These are phyloP conservation scores for Scopulariopsis brevicaulis DNA, from an alignment of 2,329 filamentous ascomycete genomes.

Conservation along the genomic window DNA sequence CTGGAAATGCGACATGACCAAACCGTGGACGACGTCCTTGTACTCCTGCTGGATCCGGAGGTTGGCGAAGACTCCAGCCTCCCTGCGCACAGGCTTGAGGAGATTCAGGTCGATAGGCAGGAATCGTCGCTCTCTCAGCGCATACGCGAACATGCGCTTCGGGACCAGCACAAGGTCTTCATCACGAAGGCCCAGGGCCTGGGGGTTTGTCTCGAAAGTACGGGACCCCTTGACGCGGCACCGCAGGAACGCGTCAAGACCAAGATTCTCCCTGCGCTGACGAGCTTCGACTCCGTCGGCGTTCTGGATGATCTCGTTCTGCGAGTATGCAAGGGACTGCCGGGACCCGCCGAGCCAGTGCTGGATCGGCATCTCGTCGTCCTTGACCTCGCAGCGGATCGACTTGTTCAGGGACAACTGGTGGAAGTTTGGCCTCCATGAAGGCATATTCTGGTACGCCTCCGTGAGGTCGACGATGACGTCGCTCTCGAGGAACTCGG, in stretches of 20 bases:
- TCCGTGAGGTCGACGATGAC: conserved; percentile 64
- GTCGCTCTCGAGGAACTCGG: conserved; percentile 77
- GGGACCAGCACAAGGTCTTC: conserved; percentile 47
- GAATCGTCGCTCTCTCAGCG: conserved; percentile 26
- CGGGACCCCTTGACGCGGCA: conserved; percentile 21
- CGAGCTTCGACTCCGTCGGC: conserved; percentile 21
- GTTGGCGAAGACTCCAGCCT: conserved; percentile 25
- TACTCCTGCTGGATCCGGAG: conserved; percentile 51
- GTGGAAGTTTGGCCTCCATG: conserved; percentile 22
- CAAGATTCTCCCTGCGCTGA: conserved; percentile 24
- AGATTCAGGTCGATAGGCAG: conserved; percentile 21
- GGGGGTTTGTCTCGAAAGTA: conserved; percentile 38
- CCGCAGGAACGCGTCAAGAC: conserved; percentile 20
- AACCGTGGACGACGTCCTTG: conserved; percentile 49
- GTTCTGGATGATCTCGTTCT: conserved; percentile 23
- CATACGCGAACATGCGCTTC: conserved; percentile 28
- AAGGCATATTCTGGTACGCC: conserved; percentile 24
- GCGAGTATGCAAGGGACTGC: conserved; percentile 18
- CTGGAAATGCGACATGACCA: conserved; percentile 74
- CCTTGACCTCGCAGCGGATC: conserved; percentile 15
- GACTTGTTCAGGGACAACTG: conserved; percentile 18
- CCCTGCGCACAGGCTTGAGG: conserved; percentile 21
- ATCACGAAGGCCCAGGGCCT: conserved; percentile 53
- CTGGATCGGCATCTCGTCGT: conserved; percentile 24
- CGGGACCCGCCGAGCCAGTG: conserved; percentile 21